Evolutionary conservation across 164 flowering plant genomes (phyloP).

Genomic region (Piper betle): DNA sequence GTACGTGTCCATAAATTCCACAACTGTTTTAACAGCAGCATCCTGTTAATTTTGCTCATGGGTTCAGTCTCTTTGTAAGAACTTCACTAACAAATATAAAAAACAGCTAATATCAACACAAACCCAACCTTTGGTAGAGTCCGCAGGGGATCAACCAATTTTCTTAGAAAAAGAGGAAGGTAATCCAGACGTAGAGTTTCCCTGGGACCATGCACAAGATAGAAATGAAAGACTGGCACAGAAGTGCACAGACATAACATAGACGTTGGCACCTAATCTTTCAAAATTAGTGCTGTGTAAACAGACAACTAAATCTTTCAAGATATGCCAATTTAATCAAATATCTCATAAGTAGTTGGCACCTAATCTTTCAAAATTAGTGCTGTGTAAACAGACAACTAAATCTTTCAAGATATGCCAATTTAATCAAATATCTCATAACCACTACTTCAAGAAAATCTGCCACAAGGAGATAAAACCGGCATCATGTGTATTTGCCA

Average conservation of each 20-base stretch:
- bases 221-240: neutral
- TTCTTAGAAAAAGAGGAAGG: constrained; percentile 55
- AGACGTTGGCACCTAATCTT: neutral
- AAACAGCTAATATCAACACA: neutral
- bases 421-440: no score
- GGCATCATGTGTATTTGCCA: no score
- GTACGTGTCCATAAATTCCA: constrained; percentile 81
- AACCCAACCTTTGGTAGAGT: constrained; percentile 59
- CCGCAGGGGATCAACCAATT: constrained; percentile 62
- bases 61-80: neutral
- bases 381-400: no score
- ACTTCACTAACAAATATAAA: neutral
- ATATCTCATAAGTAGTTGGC: no score
- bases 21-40: constrained; percentile 74
- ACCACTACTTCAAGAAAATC: no score
- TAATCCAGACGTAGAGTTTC: constrained; percentile 63
- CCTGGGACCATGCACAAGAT: constrained; percentile 26
- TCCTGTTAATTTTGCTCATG: constrained; percentile 33
- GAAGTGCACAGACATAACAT: neutral
- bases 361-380: no score
- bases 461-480: no score
- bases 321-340: no score
- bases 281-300: no score
- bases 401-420: no score
- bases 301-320: no score